A percentile compares a stretch with the other conserved stretches of the same genome.
phyloP scores from a whole-genome alignment of 257 asterid species.

The Solanum clarkiae region DNA sequence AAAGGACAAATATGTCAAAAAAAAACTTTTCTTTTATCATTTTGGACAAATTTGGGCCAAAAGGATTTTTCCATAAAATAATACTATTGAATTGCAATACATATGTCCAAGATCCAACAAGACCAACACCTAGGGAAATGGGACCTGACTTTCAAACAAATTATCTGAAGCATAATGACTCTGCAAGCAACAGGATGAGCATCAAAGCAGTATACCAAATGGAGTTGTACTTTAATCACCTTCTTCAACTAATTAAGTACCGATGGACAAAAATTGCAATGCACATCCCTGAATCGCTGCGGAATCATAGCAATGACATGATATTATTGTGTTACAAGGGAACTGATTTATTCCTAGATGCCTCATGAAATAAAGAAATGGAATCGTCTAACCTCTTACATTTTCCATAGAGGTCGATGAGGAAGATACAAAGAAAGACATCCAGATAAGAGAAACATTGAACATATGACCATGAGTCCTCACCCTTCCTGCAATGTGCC shows the following conservation, averaged over 20 bases:
- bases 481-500: conserved; percentile 64
- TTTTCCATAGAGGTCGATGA: conserved; percentile 60
- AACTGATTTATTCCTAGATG: conserved; percentile 23
- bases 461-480: conserved; percentile 36
- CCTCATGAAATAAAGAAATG: conserved; percentile 35
- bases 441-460: conserved; percentile 29
- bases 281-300: conserved; percentile 36
- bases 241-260: conserved; percentile 44
- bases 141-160: conserved; percentile 30
- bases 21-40: too few relatives aligned
- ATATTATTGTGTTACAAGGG: conserved; percentile 53
- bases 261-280: conserved; percentile 28
- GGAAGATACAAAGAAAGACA: conserved; percentile 53
- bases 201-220: conserved; percentile 12
- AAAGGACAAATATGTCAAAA: too few relatives aligned
- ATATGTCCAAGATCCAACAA: not conserved
- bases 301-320: conserved; percentile 25
- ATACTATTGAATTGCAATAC: not conserved
- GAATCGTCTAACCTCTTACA: conserved; percentile 45
- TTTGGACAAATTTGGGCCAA: too few relatives aligned
- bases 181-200: conserved; percentile 53
- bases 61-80: not conserved
- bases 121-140: not conserved
- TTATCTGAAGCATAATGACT: conserved; percentile 27
- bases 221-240: conserved; percentile 10